Base-by-base conservation (phyloP, 2,329 filamentous ascomycete genomes). In the Aspergillus arachidicola region DNA sequence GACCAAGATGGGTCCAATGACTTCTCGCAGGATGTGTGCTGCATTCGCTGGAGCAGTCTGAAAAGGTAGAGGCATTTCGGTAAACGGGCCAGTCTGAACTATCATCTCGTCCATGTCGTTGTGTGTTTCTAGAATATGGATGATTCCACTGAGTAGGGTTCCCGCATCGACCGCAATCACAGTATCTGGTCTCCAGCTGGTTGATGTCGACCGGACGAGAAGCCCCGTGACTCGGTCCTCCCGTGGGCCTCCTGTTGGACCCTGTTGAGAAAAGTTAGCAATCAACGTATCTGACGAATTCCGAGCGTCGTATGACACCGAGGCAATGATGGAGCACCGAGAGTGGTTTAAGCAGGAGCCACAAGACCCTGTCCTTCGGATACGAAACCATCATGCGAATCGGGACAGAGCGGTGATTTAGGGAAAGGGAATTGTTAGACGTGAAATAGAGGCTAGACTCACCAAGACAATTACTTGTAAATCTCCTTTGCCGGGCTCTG, bases 91-190 rank as follows among this genome's bases (percentile, higher is more conserved):
- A 0, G 83, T 61, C n/a, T 75, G 23, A 28, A 55, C 32, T 3
- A 57, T 71, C 59, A 81, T 70, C 5, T 73, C 45, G 11, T 68
- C 70, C 57, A 74, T 70, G 26, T 71, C 72, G 58, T 72, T 69
- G 38, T 74, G 71, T 45, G 66, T 66, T 66, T 93, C 85, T 30
- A 99, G 83, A 55, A 96, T 91, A 55, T 87, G 85, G n/a, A 88
- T 87, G 61, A 99, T 97, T 60, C 92, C 89, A 32, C 92, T 89
- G 46, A 99, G 86, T 76, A 97, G 91, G 36, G 94, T 92, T 55
- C 95, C 95, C 11, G 93, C 94, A 81, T 99, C 95, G 58, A 99
- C 90, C n/a, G 94, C 93, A 32, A 98, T 83, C 46, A 97, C 78
- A 0, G 93, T 97, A 51, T 91, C 90, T 71, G 89, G 91, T 56